These are phyloP conservation scores for Lipomyces sp. DNA, from an alignment of 805 yeast species.

Conservation along the genomic window DNA sequence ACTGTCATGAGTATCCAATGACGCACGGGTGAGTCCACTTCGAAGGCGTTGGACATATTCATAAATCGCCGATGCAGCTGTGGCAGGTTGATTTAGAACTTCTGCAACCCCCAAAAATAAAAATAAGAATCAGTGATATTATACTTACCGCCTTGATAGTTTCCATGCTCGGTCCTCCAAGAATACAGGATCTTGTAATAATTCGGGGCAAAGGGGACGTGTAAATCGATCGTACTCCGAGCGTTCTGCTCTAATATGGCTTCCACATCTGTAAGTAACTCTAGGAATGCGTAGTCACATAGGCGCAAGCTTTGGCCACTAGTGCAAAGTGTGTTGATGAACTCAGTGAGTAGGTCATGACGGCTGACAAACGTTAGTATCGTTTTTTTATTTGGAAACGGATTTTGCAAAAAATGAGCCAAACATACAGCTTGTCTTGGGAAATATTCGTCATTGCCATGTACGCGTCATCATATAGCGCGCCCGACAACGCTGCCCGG, in stretches of 20 bases:
- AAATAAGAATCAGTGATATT: neutral
- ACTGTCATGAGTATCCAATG: neutral
- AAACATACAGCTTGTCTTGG: conserved; percentile 12
- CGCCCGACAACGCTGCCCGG: conserved; percentile 26
- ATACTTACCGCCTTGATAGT: conserved; percentile 52
- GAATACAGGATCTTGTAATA: conserved; percentile 58
- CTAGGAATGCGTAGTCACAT: conserved; percentile 52
- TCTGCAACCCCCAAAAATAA: too few species aligned
- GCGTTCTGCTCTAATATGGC: conserved; percentile 48
- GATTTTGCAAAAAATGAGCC: neutral
- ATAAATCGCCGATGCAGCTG: conserved; percentile 48
- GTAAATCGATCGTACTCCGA: conserved; percentile 42
- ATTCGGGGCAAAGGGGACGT: conserved; percentile 45
- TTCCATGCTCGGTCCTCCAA: conserved; percentile 56
- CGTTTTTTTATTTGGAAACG: neutral
- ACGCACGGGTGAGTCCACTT: conserved; percentile 20
- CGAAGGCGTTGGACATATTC: conserved; percentile 45
- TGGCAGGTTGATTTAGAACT: conserved; percentile 9
- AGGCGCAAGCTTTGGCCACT: conserved; percentile 50
- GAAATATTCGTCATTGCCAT: conserved; percentile 22
- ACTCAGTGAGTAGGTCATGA: conserved; percentile 43
- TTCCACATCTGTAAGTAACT: conserved; percentile 52
- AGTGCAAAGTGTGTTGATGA: conserved; percentile 50
- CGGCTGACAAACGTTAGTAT: conserved; percentile 16
- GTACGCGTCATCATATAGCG: conserved; percentile 39